Evolutionary conservation across 768 basidiomycete genomes (phyloP), one percentile per base, ranked within the genome.

Genomic region (Suillus alpinus): DNA sequence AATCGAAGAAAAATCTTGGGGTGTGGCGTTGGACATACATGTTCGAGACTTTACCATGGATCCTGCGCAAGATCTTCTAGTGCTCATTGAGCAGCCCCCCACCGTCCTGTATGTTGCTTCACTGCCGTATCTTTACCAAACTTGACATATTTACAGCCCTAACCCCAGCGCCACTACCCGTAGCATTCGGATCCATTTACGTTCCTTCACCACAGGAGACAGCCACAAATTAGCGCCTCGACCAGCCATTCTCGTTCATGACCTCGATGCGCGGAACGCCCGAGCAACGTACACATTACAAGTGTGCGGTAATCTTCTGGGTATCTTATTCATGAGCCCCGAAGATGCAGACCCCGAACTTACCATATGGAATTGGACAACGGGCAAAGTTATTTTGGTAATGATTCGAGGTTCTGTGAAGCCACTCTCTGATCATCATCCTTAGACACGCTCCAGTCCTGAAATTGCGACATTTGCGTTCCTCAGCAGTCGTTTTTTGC

Each of bases 311-410:
- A 79, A 86, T 34, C 75, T 77, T 34, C 63, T 89, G 18, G 84
- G 78, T 12, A 69, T 89, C 43, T 73, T 84, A 6, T 83, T 83
- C 57, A 63, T 75, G 56, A 71, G 71, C 59, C 60, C 60, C 9
- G 75, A 72, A 41, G 61, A 59, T 7, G 67, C 68, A 37, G 75
- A 75, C 50, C 81, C 77, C 34, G 81, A 85, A 63, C 68, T 89
- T 13, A 72, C 81, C 26, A 73, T 87, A 23, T 90, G 86, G 87
- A 80, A 89, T 58, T 90, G 88, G 89, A 83, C 82, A 67, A 84
- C 81, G 4, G 85, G 85, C 6, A 65, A 69, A 10, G 67, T 75
- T 7, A 68, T 84, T 64, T 60, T 81, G 63, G 87, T 89, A 65
- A 75, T 32, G 16, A 6, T 39, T 39, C 10, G 10, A 29, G 9